Evolutionary conservation across 768 basidiomycete species (phyloP).

Genomic region (Pluteus cervinus): DNA sequence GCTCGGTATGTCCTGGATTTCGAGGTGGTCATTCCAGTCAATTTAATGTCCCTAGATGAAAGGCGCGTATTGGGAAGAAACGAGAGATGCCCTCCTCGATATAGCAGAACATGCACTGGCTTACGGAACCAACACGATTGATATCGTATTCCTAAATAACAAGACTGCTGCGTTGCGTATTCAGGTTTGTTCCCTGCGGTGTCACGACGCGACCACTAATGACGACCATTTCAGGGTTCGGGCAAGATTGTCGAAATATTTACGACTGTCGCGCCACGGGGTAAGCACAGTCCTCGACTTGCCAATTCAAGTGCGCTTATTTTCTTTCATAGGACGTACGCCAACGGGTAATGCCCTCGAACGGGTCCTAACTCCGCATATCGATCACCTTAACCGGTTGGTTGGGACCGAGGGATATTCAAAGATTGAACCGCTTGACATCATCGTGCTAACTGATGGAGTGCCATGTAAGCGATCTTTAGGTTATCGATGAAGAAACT

Average conservation of each 20-base stretch:
- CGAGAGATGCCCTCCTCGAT: conserved; percentile 18
- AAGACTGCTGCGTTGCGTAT: neutral
- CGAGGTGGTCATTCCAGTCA: too few relatives aligned
- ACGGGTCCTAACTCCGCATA: conserved; percentile 15
- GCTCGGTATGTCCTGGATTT: conserved; percentile 14
- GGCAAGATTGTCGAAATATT: conserved; percentile 15
- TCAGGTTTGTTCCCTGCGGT: neutral
- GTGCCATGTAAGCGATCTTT: conserved; percentile 18
- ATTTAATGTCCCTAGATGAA: conserved; percentile 11
- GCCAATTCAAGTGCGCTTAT: neutral
- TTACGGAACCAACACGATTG: conserved; percentile 17
- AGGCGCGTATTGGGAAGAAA: conserved; percentile 17
- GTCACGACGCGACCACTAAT: too few relatives aligned
- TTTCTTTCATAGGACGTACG: conserved; percentile 15
- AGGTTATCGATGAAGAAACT: neutral
- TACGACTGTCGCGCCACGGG: conserved; percentile 10
- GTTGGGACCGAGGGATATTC: conserved; percentile 12
- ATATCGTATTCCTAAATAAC: conserved; percentile 21
- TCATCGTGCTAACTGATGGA: conserved; percentile 28
- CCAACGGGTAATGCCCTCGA: conserved; percentile 23
- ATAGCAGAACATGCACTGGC: conserved; percentile 24
- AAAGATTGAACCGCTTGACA: conserved; percentile 21
- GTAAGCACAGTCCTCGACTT: conserved; percentile 6
- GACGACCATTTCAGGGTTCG: conserved; percentile 15
- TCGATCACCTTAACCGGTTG: conserved; percentile 15